Evolutionary conservation across 2,329 filamentous ascomycete species (phyloP), one percentile per base, ranked within the genome.

Genomic region (Blumeria hordei): DNA sequence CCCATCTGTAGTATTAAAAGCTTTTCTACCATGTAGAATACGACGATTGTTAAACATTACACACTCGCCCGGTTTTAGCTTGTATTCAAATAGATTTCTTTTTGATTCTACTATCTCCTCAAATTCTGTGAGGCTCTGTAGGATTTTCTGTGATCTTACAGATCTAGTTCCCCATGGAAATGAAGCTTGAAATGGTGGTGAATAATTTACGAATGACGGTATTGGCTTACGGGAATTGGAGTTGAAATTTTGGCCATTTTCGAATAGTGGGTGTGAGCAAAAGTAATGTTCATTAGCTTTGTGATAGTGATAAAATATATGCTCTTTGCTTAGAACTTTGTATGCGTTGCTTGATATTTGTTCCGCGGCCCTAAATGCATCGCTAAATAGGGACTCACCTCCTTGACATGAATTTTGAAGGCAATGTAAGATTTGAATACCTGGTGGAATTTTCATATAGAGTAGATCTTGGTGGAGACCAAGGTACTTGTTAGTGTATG

Each of bases 401-500:
- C 90, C 90, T 0, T 74, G 69, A 60, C 80, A 82, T 1, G 80
- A 82, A 62, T 93, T 94, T 58, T 83, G 76, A 44, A 96, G 73
- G 64, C 88, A 95, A 69, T 96, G 92, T 3, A 96, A 77, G 28
- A 96, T 71, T 67, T 98, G 90, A 54, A 92, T 77, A 35, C 81
- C 79, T 0, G 90, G 90, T 2, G 85, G 80, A 53, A 85, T 77
- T 12, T 75, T 70, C 68, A 92, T 82, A 69, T 96, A 96, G 55
- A 95, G 74, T 43, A 96, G 74, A 65, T 96, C 92, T 77, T 94
- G 92, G 69, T 98, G 92, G 51, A 95, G 80, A 14, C 85, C 85
- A 1, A 96, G 78, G 63, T 81, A 81, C 52, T 81, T 75, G 63
- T 76, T 81, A 0, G 90, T 95, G 69, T 96, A 88, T 9, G 92